A percentile compares a stretch with the other conserved stretches of the same genome.
Conservation (phyloP, 2,329 filamentous ascomycete species). For the Fusarium sp. region DNA sequence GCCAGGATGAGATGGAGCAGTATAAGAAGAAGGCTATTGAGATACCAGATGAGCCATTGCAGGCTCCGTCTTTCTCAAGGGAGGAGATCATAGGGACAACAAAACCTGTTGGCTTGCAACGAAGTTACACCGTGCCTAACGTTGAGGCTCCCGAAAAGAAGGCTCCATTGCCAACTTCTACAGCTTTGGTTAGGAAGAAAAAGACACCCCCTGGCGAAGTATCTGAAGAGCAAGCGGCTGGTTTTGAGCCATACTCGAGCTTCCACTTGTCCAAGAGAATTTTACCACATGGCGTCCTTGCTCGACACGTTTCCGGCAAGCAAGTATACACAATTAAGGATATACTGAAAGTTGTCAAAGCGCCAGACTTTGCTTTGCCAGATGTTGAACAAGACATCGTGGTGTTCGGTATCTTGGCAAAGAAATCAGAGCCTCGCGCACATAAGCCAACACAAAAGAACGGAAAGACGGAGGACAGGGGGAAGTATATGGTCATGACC, state of each 20-base stretch:
- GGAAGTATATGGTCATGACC: slow-evolving; percentile 93
- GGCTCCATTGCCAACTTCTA: slow-evolving; percentile 12
- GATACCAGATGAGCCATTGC: slow-evolving; percentile 58
- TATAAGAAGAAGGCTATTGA: slow-evolving; percentile 68
- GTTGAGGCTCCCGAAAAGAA: slow-evolving; percentile 37
- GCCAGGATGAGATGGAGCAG: slow-evolving; percentile 65
- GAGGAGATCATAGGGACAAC: slow-evolving; percentile 65
- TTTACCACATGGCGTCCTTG: slow-evolving; percentile 81
- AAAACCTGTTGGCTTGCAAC: slow-evolving; percentile 46
- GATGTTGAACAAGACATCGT: slow-evolving; percentile 88
- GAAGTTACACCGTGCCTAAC: slow-evolving; percentile 56
- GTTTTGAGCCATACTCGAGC: slow-evolving; percentile 87
- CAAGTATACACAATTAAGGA: slow-evolving; percentile 82
- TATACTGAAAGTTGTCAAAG: slow-evolving; percentile 81
- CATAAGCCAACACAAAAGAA: slow-evolving; percentile 60
- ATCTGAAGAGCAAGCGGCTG: slow-evolving; percentile 45
- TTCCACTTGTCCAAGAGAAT: slow-evolving; percentile 85
- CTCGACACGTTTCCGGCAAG: slow-evolving; percentile 80
- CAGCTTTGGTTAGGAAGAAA: slow-evolving; percentile 14
- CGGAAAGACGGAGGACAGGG: slow-evolving; percentile 64
- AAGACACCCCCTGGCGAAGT: slow-evolving; percentile 34
- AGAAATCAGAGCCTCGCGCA: slow-evolving; percentile 81
- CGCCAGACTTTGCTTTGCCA: slow-evolving; percentile 83
- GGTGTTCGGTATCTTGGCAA: slow-evolving; percentile 85
- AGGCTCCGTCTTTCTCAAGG: slow-evolving; percentile 66